Evolutionary conservation across 805 yeast genomes (phyloP).

Genomic region (Pichia cabralensis): DNA sequence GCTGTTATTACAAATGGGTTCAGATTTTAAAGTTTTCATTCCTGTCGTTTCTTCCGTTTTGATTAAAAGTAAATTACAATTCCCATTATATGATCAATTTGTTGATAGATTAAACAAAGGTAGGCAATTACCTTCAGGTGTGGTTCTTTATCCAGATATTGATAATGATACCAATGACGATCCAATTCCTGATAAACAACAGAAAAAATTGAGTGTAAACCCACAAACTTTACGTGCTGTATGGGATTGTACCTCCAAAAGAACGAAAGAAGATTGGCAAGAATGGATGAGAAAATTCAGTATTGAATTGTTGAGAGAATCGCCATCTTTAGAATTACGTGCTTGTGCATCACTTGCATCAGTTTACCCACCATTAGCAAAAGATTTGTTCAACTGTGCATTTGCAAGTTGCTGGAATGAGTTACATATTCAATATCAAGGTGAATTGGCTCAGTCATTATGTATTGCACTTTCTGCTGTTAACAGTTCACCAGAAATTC

Average conservation of each 20-base stretch:
- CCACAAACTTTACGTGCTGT: slow-evolving; percentile 60
- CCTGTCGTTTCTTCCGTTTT: slow-evolving; percentile 69
- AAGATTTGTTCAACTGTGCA: slow-evolving; percentile 85
- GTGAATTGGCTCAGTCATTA: slow-evolving; percentile 75
- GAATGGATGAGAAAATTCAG: slow-evolving; percentile 90
- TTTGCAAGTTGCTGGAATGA: slow-evolving; percentile 96
- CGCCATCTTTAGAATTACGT: slow-evolving; percentile 88
- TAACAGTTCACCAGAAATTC: slow-evolving; percentile 90
- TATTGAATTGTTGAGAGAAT: slow-evolving; percentile 77
- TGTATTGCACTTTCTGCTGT: slow-evolving; percentile 84
- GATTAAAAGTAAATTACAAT: slow-evolving; percentile 53
- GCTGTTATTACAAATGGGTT: slow-evolving; percentile 69
- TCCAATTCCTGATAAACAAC: slow-evolving; percentile 54
- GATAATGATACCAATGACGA: slow-evolving; percentile 33
- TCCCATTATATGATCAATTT: slow-evolving; percentile 69
- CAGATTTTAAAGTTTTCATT: slow-evolving; percentile 75
- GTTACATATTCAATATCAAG: slow-evolving; percentile 78
- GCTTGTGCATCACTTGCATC: slow-evolving; percentile 89
- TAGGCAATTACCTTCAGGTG: slow-evolving; percentile 75
- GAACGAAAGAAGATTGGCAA: slow-evolving; percentile 94
- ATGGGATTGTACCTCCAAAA: slow-evolving; percentile 86
- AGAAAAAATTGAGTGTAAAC: slow-evolving; percentile 64
- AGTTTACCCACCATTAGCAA: slow-evolving; percentile 78
- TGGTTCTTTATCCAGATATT: slow-evolving; percentile 57
- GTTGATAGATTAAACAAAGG: slow-evolving; percentile 70